phyloP scores from a whole-genome alignment of 495 filamentous ascomycete genomes.

The Aspergillus cavernicola region DNA sequence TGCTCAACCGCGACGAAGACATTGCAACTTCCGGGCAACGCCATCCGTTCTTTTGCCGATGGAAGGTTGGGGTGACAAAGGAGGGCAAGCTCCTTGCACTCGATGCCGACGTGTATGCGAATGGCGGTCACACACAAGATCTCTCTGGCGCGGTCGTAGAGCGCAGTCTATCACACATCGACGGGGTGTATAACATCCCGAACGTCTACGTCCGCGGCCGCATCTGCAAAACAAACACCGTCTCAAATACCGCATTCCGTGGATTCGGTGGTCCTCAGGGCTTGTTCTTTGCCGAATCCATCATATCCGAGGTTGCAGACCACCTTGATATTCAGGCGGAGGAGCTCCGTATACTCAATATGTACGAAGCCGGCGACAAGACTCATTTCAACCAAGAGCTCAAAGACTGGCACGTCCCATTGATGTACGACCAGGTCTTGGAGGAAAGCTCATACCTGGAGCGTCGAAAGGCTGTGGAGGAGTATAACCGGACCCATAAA shows the following conservation, averaged over 20 bases:
- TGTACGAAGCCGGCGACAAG: slow-evolving; percentile 73
- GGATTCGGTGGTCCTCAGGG: slow-evolving; percentile 97
- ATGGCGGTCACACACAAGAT: slow-evolving; percentile 91
- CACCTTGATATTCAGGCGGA: slow-evolving; percentile 82
- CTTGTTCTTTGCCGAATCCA: slow-evolving; percentile 89
- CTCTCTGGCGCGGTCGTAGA: slow-evolving; percentile 85
- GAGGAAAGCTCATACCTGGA: slow-evolving; percentile 71
- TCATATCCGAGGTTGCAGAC: slow-evolving; percentile 87
- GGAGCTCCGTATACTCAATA: slow-evolving; percentile 78
- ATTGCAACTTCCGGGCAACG: slow-evolving; percentile 89
- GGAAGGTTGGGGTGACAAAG: slow-evolving; percentile 93
- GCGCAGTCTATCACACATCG: slow-evolving; percentile 77
- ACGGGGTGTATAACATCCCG: slow-evolving; percentile 82
- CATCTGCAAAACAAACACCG: slow-evolving; percentile 88
- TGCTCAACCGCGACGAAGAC: slow-evolving; percentile 97
- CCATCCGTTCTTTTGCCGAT: slow-evolving; percentile 84
- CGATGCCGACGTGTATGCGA: slow-evolving; percentile 89
- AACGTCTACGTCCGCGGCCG: slow-evolving; percentile 84
- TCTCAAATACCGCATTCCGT: slow-evolving; percentile 96
- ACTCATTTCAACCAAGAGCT: slow-evolving; percentile 92
- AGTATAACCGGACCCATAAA: slow-evolving; percentile 81
- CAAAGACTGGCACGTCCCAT: slow-evolving; percentile 89
- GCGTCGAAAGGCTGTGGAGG: slow-evolving; percentile 68
- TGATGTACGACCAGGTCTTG: slow-evolving; percentile 87
- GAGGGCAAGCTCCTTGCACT: slow-evolving; percentile 90